Evolutionary conservation across 805 yeast genomes (phyloP), one percentile per base, ranked within the genome.

Genomic region (Candida corydali): DNA sequence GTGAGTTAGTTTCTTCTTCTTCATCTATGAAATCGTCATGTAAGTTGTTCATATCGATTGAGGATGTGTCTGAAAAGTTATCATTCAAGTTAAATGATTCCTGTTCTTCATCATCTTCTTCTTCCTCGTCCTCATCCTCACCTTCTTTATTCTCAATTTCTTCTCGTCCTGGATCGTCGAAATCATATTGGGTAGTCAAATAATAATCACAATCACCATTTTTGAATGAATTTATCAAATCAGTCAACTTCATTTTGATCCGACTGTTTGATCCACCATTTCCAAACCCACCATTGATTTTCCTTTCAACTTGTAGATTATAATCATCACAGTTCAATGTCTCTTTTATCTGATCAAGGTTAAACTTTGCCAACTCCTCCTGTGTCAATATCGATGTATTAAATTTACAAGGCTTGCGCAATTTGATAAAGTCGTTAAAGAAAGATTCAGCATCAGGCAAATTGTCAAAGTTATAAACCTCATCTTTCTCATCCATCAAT

Each of bases 211-310:
- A 68, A 20, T 37, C 23, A 1, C 75, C 78, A 3, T 47, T 30
- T 19, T 52, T 38, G 18, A 80, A 46, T 41, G 57, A 62, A 0
- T 55, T 50, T 36, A 80, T 53, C 32, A 83, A 67, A 14, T 77
- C 76, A 0, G 50, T 49, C 41, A 82, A 65, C 2, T 60, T 54
- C 76, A 80, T 68, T 37, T 67, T 66, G 11, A 68, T 54, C 43
- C 88, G 61, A 38, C 64, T 61, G 15, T 65, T 63, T 1, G 87
- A 87, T 31, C 80, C 72, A 1, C 91, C 91, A 57, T 75, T 83
- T 2, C 89, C 89, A 24, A 23, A 32, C 32, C 79, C 79, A 24
- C 33, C 39, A 29, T 65, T 56, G 10, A 56, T 53, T 47, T 76
- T 75, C 43, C 69, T 69, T 49, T 83, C 91, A 12, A 82, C 78